Percentiles rank a stretch among this genome's conserved stretches.
Evolutionary conservation across 371 early-diverging fungal genomes (phyloP).

Genomic region (Actinomortierella wolfii): DNA sequence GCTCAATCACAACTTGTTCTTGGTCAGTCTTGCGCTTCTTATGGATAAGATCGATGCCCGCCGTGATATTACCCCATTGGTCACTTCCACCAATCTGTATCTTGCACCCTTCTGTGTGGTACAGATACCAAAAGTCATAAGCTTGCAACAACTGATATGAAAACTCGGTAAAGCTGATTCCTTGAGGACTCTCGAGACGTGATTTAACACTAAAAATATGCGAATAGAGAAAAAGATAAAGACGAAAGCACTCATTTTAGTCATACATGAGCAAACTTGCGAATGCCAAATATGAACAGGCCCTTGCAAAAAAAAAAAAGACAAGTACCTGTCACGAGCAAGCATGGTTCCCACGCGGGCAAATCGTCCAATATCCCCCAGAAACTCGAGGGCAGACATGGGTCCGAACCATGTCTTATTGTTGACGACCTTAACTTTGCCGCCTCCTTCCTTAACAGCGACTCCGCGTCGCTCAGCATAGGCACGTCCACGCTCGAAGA

Average conservation of each 20-base stretch:
- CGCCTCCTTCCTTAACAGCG: conserved; percentile 17
- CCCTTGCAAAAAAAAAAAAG: not conserved
- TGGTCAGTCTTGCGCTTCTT: conserved; percentile 48
- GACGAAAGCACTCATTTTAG: not conserved
- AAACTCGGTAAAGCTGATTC: conserved; percentile 95
- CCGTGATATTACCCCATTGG: conserved; percentile 97
- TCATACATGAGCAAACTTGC: not conserved
- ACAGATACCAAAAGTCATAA: conserved; percentile 90
- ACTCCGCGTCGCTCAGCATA: conserved; percentile 62
- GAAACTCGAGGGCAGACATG: conserved; percentile 81
- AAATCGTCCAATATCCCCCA: conserved; percentile 79
- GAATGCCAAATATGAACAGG: not conserved
- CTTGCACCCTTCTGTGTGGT: conserved; percentile 65
- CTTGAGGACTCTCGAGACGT: conserved; percentile 80
- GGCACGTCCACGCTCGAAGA: conserved; percentile 70
- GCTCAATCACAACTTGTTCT: conserved; percentile 30
- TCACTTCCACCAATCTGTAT: conserved; percentile 95
- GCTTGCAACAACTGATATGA: conserved; percentile 95
- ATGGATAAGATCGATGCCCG: conserved; percentile 91
- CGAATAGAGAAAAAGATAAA: not conserved
- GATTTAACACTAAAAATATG: conserved; percentile 62
- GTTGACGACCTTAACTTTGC: conserved; percentile 67
- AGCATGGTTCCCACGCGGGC: conserved; percentile 87
- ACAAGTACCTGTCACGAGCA: conserved; percentile 75
- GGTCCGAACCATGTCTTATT: conserved; percentile 83